Conservation (phyloP, 2,329 filamentous ascomycete species). For the Cryphonectria radicalis region DNA sequence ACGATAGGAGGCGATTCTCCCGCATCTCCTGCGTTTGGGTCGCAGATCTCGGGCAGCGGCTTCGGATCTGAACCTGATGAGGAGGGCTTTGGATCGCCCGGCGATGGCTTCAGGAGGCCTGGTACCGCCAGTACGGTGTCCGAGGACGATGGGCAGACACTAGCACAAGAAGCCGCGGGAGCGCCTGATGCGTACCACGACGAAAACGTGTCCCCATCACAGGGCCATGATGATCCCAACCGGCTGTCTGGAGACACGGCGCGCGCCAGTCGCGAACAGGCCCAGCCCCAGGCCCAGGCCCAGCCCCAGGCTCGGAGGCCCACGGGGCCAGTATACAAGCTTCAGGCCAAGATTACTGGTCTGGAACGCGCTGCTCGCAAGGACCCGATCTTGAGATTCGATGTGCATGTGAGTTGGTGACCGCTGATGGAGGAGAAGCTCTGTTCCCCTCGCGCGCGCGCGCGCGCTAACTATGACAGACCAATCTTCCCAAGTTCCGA, state of each 20-base stretch:
- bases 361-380: conserved; percentile 93
- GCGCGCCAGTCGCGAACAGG: conserved; percentile 40
- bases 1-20: conserved; percentile 46
- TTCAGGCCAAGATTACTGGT: conserved; percentile 93
- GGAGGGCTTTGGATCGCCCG: conserved; percentile 41
- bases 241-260: conserved; percentile 34
- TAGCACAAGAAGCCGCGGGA: conserved; percentile 38
- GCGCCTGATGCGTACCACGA: conserved; percentile 19
- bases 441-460: neutral
- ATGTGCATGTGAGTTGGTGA: conserved; percentile 80
- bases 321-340: conserved; percentile 73
- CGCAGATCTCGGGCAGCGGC: conserved; percentile 49
- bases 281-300: conserved; percentile 51
- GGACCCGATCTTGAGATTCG: conserved; percentile 91
- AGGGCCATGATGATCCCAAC: conserved; percentile 30
- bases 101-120: conserved; percentile 49
- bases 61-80: conserved; percentile 44
- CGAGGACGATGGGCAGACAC: conserved; percentile 45
- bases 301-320: conserved; percentile 62
- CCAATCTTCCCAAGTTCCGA: conserved; percentile 96
- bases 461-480: conserved; percentile 57
- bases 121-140: conserved; percentile 52
- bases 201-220: conserved; percentile 26
- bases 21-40: conserved; percentile 44
- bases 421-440: neutral